Conservation (phyloP, 331 rosid genomes). For the Pyracantha coccinea region DNA sequence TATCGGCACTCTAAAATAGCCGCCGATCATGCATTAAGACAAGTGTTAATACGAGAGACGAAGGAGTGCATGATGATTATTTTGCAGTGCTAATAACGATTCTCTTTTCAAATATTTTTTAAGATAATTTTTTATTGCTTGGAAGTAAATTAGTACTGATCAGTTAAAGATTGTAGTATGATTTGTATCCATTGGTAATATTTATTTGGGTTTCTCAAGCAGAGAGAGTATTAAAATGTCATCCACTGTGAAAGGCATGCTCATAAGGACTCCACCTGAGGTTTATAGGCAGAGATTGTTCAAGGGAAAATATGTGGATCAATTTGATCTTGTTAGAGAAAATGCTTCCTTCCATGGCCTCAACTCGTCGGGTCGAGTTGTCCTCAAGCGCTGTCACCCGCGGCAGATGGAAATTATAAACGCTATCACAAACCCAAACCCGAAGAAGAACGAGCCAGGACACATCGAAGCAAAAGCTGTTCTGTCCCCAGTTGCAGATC, state of each 20-base stretch:
- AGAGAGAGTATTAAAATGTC: constrained; percentile 26
- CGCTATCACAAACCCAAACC: constrained; percentile 16
- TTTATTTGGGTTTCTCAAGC: background rate
- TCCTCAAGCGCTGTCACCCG: constrained; percentile 1
- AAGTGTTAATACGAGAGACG: too few species aligned
- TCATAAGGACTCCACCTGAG: constrained; percentile 35
- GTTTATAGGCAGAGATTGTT: constrained; percentile 19
- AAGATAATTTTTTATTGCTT: too few species aligned
- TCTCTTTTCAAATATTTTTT: too few species aligned
- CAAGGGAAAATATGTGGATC: constrained; percentile 25
- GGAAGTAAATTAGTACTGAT: background rate
- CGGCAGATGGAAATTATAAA: background rate
- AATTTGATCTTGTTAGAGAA: constrained; percentile 2
- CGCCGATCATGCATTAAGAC: too few species aligned
- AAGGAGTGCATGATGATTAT: too few species aligned
- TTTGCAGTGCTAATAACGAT: too few species aligned
- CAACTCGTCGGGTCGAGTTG: constrained; percentile 7
- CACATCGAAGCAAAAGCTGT: constrained; percentile 25
- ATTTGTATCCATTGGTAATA: background rate
- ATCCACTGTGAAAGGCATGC: constrained; percentile 49
- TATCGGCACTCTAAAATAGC: too few species aligned
- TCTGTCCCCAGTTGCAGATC: constrained; percentile 44
- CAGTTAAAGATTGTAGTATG: background rate
- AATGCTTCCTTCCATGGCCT: constrained; percentile 1
- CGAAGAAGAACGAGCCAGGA: constrained; percentile 25